phyloP scores from a whole-genome alignment of 1,284 basidiomycete species.

The Boletus albobrunnescens region DNA sequence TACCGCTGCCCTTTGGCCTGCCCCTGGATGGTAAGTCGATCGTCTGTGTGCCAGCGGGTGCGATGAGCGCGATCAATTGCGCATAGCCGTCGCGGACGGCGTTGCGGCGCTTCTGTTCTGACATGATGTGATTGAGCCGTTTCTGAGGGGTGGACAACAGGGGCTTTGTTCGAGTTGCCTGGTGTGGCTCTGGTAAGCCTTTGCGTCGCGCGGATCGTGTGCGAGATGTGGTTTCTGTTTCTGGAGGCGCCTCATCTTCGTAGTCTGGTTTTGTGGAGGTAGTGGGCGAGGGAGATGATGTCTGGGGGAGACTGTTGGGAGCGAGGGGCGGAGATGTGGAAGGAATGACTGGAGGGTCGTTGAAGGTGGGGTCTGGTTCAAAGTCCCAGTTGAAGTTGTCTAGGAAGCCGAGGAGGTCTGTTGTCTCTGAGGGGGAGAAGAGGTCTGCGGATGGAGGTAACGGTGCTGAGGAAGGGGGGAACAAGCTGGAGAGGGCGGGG shows the following conservation, averaged over 20 bases:
- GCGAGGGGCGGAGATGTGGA: conserved; percentile 10
- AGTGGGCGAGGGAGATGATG: conserved; percentile 22
- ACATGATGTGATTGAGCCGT: conserved; percentile 90
- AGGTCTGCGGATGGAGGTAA: conserved; percentile 68
- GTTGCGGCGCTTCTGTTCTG: conserved; percentile 85
- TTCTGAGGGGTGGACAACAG: conserved; percentile 83
- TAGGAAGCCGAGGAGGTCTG: conserved; percentile 69
- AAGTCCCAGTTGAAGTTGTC: conserved; percentile 72
- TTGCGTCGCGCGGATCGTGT: conserved; percentile 24
- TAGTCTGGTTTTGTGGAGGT: conserved; percentile 12
- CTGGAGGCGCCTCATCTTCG: too few relatives aligned
- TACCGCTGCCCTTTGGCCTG: conserved; percentile 74
- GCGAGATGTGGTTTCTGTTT: conserved; percentile 7
- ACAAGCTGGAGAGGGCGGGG: conserved; percentile 47
- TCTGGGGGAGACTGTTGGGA: conserved; percentile 1
- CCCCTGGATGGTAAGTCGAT: conserved; percentile 74
- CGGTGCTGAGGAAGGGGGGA: conserved; percentile 51
- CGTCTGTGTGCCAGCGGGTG: conserved; percentile 62
- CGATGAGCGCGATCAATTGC: conserved; percentile 72
- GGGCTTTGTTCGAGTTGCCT: conserved; percentile 41
- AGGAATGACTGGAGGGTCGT: conserved; percentile 9
- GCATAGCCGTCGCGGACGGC: conserved; percentile 88
- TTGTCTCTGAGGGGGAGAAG: conserved; percentile 68
- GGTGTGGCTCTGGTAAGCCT: conserved; percentile 19
- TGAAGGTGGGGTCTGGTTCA: conserved; percentile 32